Evolutionary conservation across 768 basidiomycete genomes (phyloP).

Genomic region (Pluteus cervinus): DNA sequence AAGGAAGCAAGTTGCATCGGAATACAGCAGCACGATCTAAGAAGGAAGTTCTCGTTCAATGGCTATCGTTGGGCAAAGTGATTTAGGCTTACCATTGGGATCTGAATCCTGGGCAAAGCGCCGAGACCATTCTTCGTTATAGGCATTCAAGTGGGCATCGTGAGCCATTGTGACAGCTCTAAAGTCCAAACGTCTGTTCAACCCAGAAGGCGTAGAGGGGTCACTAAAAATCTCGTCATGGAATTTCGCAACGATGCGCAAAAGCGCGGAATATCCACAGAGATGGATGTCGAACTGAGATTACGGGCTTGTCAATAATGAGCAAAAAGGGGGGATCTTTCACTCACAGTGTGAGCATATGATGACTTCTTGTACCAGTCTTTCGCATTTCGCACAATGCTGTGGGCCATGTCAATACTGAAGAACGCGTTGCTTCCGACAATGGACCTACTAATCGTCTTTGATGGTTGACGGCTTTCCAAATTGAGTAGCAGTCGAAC

Average conservation of each 20-base stretch:
- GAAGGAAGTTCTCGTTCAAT: conserved; percentile 1
- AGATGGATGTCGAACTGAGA: conserved; percentile 68
- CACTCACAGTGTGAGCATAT: conserved; percentile 50
- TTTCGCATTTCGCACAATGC: conserved; percentile 62
- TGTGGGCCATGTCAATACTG: conserved; percentile 15
- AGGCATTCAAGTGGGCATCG: conserved; percentile 50
- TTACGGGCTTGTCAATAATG: conserved; percentile 20
- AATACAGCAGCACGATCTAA: conserved; percentile 54
- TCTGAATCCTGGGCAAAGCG: conserved; percentile 59
- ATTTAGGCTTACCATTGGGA: conserved; percentile 35
- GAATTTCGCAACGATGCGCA: conserved; percentile 67
- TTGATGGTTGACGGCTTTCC: conserved; percentile 87
- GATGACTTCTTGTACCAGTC: conserved; percentile 73
- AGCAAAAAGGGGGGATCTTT: background rate
- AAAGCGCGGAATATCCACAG: conserved; percentile 63
- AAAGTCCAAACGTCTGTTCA: conserved; percentile 73
- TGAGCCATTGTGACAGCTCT: conserved; percentile 54
- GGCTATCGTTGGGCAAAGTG: no score
- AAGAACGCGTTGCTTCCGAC: background rate
- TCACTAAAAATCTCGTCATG: conserved; percentile 77
- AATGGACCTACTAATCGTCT: conserved; percentile 64
- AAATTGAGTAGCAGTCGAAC: conserved; percentile 82
- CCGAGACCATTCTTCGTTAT: conserved; percentile 60
- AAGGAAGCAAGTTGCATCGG: conserved; percentile 64
- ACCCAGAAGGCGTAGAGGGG: conserved; percentile 55